Conservation (phyloP, 2,329 filamentous ascomycete genomes). For the Gnomoniopsis smithogilvyi region DNA sequence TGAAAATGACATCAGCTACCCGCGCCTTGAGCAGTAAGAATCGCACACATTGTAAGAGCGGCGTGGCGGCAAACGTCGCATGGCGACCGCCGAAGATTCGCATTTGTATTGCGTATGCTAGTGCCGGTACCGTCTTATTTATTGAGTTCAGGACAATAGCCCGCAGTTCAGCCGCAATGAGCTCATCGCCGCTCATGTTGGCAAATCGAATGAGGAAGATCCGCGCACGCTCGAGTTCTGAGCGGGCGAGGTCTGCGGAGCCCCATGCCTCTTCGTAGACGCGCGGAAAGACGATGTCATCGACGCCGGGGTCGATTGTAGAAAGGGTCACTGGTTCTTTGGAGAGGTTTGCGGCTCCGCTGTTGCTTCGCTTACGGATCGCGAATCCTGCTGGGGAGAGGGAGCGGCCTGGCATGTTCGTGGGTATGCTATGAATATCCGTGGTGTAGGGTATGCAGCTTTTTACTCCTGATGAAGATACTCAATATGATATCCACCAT, state of each 20-base stretch:
- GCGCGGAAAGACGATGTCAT: constrained; percentile 28
- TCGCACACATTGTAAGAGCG: constrained; percentile 30
- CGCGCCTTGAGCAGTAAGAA: constrained; percentile 32
- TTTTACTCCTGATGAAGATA: too few species aligned
- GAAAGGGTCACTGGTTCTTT: not conserved
- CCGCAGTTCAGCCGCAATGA: constrained; percentile 23
- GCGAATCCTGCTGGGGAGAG: not conserved
- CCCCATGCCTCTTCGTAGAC: constrained; percentile 32
- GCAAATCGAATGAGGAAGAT: constrained; percentile 27
- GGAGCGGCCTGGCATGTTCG: not conserved
- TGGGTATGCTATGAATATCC: not conserved
- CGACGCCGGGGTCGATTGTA: not conserved
- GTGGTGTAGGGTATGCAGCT: too few species aligned
- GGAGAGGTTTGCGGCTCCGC: not conserved
- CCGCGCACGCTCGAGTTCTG: constrained; percentile 29
- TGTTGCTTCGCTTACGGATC: not conserved
- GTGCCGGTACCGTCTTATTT: constrained; percentile 23
- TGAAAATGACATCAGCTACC: constrained; percentile 22
- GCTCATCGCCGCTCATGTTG: constrained; percentile 25
- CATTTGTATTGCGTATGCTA: constrained; percentile 27
- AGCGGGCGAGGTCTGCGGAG: constrained; percentile 17
- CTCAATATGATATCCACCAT: too few species aligned
- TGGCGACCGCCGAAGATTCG: constrained; percentile 28
- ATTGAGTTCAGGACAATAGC: constrained; percentile 25
- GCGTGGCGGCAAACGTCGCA: constrained; percentile 26